A percentile compares a stretch with the other conserved stretches of the same genome.
Evolutionary conservation across 805 yeast species (phyloP).

Genomic region (Yamadazyma sp.): DNA sequence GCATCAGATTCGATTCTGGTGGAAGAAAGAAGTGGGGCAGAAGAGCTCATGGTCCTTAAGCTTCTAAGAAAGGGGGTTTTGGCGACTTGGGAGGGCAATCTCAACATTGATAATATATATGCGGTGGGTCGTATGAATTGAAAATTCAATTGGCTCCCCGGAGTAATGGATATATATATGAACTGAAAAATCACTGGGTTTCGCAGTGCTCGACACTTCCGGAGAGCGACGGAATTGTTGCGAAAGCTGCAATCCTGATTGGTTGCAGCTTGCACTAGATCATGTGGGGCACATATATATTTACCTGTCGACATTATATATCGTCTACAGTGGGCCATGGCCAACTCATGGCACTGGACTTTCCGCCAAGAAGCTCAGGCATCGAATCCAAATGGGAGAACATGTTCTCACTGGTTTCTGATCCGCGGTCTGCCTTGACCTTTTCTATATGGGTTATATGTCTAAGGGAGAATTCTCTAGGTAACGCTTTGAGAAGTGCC

Average conservation of each 20-base stretch:
- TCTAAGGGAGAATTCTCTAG: slow-evolving; percentile 36
- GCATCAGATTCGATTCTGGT: slow-evolving; percentile 89
- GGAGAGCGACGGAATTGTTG: not conserved
- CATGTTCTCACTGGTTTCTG: too few relatives aligned
- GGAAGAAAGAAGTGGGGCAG: slow-evolving; percentile 23
- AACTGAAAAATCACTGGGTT: slow-evolving; percentile 1
- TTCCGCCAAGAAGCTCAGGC: too few relatives aligned
- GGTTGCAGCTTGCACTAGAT: too few relatives aligned
- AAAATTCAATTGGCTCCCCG: slow-evolving; percentile 10
- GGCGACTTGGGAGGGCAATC: slow-evolving; percentile 13
- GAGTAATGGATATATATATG: slow-evolving; percentile 9
- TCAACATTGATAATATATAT: slow-evolving; percentile 24
- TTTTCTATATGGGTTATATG: slow-evolving; percentile 36
- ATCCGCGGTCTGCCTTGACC: slow-evolving; percentile 6
- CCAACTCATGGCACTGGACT: slow-evolving; percentile 5
- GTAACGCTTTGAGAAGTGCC: slow-evolving; percentile 38
- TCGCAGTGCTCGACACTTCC: too few relatives aligned
- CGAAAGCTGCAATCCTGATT: slow-evolving; percentile 10
- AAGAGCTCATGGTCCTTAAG: slow-evolving; percentile 30
- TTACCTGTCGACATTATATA: too few relatives aligned
- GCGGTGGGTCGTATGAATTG: too few relatives aligned
- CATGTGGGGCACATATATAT: too few relatives aligned
- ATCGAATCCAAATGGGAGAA: too few relatives aligned
- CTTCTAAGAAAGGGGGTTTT: slow-evolving; percentile 7
- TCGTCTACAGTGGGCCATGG: slow-evolving; percentile 12